Evolutionary conservation across 495 filamentous ascomycete species (phyloP), one percentile per base, ranked within the genome.

Genomic region (Penicillium subrubescens): DNA sequence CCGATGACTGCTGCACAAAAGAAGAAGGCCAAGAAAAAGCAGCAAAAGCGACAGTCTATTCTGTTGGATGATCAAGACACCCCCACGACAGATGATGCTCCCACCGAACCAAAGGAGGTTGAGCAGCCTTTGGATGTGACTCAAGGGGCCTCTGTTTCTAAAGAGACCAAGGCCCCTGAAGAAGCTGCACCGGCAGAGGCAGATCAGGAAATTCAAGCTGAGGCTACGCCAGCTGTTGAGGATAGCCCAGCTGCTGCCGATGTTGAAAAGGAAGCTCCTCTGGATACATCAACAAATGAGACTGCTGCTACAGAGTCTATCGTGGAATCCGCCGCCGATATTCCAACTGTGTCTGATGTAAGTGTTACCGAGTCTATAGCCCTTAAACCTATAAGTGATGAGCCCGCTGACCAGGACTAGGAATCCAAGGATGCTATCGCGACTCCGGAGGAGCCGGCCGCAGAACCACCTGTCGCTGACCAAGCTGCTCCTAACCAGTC

Each of bases 11-110:
- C 68, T 31, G 65, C 73, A 41, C 63, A 75, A 29, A 76, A 76
- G 65, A 79, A 76, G 61, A 76, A 78, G 57, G 78, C 74, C n/a
- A 78, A 77, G 61, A 71, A 70, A 31, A 77, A 76, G 73, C 68
- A 68, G 61, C n/a, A 67, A n/a, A 61, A 70, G 39, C 46, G 41
- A 37, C 58, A 66, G 31, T 66, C 66, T n/a, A 33, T 37, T 10
- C 55, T 62, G 33, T 39, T 53, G 11, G 68, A 65, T 10, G 64
- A 61, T 29, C 46, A 60, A 48, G 27, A 39, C 8, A 27, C 57
- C 0, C 10, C 31, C 12, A 60, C 69, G 57, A 17, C 63, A n/a
- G 57, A 73, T 17, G 59, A 59, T 53, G 17, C 61, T 46, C 12
- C 61, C 29, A 23, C 34, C 0, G 56, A 79, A 57, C 70, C 75